phyloP scores from a whole-genome alignment of 306 rosid genomes.

The Gynostemma pentaphyllum region DNA sequence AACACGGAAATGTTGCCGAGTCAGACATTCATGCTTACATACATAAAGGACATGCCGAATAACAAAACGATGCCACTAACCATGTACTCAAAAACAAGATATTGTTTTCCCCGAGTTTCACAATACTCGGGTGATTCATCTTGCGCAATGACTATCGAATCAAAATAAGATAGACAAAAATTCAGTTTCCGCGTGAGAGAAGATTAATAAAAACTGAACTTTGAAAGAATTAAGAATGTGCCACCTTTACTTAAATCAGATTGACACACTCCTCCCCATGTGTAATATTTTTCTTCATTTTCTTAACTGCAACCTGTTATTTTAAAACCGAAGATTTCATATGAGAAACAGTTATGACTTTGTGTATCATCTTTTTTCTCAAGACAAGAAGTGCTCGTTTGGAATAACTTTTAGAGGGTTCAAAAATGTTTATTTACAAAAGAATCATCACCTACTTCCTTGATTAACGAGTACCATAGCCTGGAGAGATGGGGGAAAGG shows the following conservation, averaged over 20 bases:
- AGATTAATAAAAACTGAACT: neutral
- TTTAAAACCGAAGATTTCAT: conserved; percentile 4
- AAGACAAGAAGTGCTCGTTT: conserved; percentile 19
- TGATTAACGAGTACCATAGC: conserved; percentile 88
- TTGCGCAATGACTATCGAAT: conserved; percentile 57
- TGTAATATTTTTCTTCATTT: conserved; percentile 90
- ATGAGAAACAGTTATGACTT: neutral
- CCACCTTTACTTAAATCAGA: conserved; percentile 93
- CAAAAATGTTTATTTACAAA: conserved; percentile 81
- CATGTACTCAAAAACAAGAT: conserved; percentile 92
- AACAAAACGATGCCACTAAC: conserved; percentile 27
- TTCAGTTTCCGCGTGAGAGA: neutral
- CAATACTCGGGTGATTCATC: conserved; percentile 90
- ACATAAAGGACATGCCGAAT: neutral
- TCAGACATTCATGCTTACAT: neutral
- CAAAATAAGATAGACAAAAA: neutral
- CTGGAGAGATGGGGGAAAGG: too few relatives aligned
- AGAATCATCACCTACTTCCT: conserved; percentile 98
- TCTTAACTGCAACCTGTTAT: conserved; percentile 84
- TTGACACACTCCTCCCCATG: conserved; percentile 96
- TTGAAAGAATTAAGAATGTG: neutral
- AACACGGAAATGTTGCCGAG: neutral
- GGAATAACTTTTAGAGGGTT: too few relatives aligned
- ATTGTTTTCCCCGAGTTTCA: conserved; percentile 81
- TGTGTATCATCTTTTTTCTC: neutral